These are phyloP conservation scores for Colletotrichum gloeosporioides DNA, from an alignment of 2,329 filamentous ascomycete genomes.

Conservation along the genomic window DNA sequence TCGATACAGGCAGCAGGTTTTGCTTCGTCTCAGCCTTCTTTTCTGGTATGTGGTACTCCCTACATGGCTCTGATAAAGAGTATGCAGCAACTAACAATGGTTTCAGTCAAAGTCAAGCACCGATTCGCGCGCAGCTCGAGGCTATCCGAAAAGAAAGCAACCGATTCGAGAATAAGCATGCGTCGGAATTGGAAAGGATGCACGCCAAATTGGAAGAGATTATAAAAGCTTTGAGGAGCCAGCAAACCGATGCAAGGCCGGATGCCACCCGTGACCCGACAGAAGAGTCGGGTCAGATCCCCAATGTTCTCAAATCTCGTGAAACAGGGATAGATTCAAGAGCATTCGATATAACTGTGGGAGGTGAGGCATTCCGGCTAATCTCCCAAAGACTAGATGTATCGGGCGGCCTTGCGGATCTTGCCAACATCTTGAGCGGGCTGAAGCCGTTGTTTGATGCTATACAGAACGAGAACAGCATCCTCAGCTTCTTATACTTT, in stretches of 20 bases:
- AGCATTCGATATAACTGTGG: background rate
- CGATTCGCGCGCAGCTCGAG: background rate
- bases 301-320: background rate
- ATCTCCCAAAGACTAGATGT: background rate
- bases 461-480: background rate
- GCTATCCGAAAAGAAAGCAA: background rate
- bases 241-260: background rate
- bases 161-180: background rate
- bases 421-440: background rate
- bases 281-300: background rate
- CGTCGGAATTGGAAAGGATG: background rate
- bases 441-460: fast-evolving
- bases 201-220: background rate
- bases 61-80: background rate
- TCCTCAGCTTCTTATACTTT: fast-evolving
- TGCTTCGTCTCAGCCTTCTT: background rate
- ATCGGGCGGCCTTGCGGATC: background rate
- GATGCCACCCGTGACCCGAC: fast-evolving
- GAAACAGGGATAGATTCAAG: fast-evolving
- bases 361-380: background rate
- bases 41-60: background rate
- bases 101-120: background rate
- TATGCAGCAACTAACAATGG: background rate
- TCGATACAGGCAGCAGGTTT: background rate
- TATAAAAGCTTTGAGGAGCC: background rate